Evolutionary conservation across 345 rosid genomes (phyloP).

Genomic region (Camelina laxa): DNA sequence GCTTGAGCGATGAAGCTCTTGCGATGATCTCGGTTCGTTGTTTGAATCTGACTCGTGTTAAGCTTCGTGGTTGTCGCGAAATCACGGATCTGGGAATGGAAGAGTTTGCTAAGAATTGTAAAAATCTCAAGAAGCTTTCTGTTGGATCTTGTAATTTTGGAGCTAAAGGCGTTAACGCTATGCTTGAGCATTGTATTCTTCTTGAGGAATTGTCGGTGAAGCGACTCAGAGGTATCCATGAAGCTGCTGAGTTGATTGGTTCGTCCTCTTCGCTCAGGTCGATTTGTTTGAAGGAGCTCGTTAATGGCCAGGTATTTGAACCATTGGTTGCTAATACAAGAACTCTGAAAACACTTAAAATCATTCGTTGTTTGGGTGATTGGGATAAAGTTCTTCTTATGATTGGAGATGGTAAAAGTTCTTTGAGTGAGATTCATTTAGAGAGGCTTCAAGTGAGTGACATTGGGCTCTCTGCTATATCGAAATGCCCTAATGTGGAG

Average conservation of each 20-base stretch:
- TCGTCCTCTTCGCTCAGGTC: constrained; percentile 62
- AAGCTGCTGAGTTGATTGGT: constrained; percentile 53
- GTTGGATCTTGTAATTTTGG: constrained; percentile 88
- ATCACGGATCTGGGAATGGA: constrained; percentile 78
- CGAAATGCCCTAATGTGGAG: constrained; percentile 67
- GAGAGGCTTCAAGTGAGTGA: constrained; percentile 93
- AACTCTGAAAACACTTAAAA: constrained; percentile 66
- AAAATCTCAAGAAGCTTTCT: constrained; percentile 65
- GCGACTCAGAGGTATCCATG: constrained; percentile 71
- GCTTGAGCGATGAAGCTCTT: constrained; percentile 71
- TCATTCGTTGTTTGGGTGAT: constrained; percentile 85
- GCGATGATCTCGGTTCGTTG: constrained; percentile 62
- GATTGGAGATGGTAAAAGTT: constrained; percentile 49
- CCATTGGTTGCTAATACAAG: constrained; percentile 61
- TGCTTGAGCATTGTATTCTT: constrained; percentile 61
- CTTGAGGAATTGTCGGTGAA: constrained; percentile 86
- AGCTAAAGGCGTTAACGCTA: constrained; percentile 67
- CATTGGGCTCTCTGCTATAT: constrained; percentile 62
- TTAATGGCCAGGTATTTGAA: constrained; percentile 79
- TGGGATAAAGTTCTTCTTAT: constrained; percentile 75
- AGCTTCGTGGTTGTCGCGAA: constrained; percentile 95
- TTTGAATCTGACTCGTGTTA: constrained; percentile 67
- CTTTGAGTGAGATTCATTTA: constrained; percentile 66
- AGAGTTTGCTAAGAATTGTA: constrained; percentile 60
- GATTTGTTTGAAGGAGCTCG: constrained; percentile 83